Conservation (phyloP, 495 filamentous ascomycete species). For the Acidomyces sp. region DNA sequence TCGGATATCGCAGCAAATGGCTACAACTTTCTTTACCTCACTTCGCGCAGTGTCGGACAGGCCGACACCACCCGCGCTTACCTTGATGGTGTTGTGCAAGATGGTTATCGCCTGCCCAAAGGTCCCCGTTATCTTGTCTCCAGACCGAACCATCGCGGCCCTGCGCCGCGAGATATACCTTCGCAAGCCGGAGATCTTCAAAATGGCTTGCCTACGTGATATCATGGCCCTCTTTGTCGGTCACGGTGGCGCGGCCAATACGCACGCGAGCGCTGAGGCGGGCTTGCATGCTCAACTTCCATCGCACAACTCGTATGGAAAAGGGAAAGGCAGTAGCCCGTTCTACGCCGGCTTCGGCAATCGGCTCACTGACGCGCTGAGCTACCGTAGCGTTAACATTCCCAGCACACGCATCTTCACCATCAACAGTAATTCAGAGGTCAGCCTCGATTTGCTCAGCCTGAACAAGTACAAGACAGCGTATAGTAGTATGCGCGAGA, state of each 20-base stretch:
- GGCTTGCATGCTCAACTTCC: slow-evolving; percentile 4
- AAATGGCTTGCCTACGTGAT: slow-evolving; percentile 94
- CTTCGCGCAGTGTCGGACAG: slow-evolving; percentile 83
- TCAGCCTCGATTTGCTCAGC: slow-evolving; percentile 78
- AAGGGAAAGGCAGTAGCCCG: slow-evolving; percentile 49
- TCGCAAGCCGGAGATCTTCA: slow-evolving; percentile 95
- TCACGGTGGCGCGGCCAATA: slow-evolving; percentile 20
- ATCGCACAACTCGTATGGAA: background rate
- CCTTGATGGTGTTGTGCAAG: slow-evolving; percentile 77
- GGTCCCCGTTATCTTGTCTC: slow-evolving; percentile 90
- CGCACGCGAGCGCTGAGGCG: slow-evolving; percentile 4
- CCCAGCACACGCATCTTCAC: slow-evolving; percentile 91
- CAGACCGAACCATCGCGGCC: slow-evolving; percentile 92
- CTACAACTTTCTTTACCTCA: slow-evolving; percentile 98
- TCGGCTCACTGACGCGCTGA: slow-evolving; percentile 87
- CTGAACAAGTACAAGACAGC: slow-evolving; percentile 93
- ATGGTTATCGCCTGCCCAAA: slow-evolving; percentile 70
- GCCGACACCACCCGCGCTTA: slow-evolving; percentile 86
- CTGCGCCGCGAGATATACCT: slow-evolving; percentile 88
- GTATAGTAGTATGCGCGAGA: slow-evolving; percentile 90
- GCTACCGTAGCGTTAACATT: slow-evolving; percentile 90
- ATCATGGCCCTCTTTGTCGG: slow-evolving; percentile 66
- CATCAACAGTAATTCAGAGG: slow-evolving; percentile 96
- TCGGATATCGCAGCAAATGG: slow-evolving; percentile 91
- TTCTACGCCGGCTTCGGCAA: slow-evolving; percentile 99